Base-by-base conservation (phyloP, 2,329 filamentous ascomycete genomes). In the Thelonectria blattea region DNA sequence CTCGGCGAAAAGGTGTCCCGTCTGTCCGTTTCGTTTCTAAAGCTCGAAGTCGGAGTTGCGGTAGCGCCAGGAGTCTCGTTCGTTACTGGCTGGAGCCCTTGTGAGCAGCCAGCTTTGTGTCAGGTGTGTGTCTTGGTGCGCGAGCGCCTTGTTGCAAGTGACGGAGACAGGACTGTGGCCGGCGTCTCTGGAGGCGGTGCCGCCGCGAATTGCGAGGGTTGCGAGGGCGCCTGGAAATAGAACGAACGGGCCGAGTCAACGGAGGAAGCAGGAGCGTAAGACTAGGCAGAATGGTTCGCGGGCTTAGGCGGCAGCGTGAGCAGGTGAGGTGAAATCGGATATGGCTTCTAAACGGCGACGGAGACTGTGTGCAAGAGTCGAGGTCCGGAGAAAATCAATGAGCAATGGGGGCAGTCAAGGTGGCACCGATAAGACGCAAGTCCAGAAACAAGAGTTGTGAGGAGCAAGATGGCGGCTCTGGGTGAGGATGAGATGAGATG, bases 81-180 rank as follows among this genome's bases (percentile, higher is more conserved):
- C 24, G 48, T 52, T 39, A 49, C 52, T 56, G 43, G 34, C 17
- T 18, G 18, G 48, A 45, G 50, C 30, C 48, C 47, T 45, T 42
- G 53, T 50, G 58, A 53, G 43, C 48, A 53, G 54, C 48, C 53
- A 61, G 59, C 55, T 54, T 6, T 58, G 58, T 64, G 52, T 64
- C 53, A 66, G 61, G 60, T 63, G 62, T 53, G 56, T 68, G 58
- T 57, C 66, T 61, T 60, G 42, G 42, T 56, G 61, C 50, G 59
- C 60, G 52, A 64, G 60, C 42, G 65, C 55, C 48, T 58, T 68
- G 64, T 66, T 58, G 59, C 63, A 60, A 63, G 58, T 58, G 56
- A 46, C 68, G 37, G 39, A 20, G 56, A 56, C 52, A 24, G 63
- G 63, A 61, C 39, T 60, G 48, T 50, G 56, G 55, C 47, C 43